Conservation (phyloP, 495 filamentous ascomycete species). For the Hypoxylon trugodes region DNA sequence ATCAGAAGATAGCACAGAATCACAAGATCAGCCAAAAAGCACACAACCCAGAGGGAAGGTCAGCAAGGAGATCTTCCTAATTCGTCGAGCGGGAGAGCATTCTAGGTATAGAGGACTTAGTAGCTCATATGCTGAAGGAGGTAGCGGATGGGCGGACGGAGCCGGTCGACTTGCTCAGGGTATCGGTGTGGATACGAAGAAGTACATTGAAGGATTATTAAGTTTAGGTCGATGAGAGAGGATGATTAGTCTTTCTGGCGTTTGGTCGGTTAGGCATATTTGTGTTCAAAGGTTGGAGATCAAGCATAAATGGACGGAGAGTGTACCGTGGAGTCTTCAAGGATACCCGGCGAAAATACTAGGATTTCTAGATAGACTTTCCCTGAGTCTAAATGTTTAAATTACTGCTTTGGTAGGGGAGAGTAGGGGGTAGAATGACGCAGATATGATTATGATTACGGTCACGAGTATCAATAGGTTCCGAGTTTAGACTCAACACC, state of each 20-base stretch:
- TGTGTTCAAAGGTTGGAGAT: neutral
- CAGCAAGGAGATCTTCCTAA: conserved; percentile 78
- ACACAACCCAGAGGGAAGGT: conserved; percentile 27
- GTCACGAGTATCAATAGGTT: neutral
- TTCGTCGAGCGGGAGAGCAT: conserved; percentile 80
- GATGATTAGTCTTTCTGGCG: neutral
- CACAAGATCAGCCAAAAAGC: conserved; percentile 16
- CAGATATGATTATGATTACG: neutral
- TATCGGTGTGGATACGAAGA: conserved; percentile 84
- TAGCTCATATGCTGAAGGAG: conserved; percentile 50
- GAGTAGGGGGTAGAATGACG: neutral
- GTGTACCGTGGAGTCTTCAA: neutral
- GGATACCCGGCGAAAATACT: neutral
- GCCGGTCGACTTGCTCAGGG: conserved; percentile 79
- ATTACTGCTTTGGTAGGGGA: no score
- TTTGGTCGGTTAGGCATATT: neutral
- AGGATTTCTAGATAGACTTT: neutral
- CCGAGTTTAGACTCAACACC: neutral
- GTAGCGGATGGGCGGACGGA: conserved; percentile 62
- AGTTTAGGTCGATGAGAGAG: conserved; percentile 75
- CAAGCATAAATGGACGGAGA: neutral
- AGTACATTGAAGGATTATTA: conserved; percentile 85
- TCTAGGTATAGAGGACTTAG: conserved; percentile 46
- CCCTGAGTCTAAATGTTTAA: no score
- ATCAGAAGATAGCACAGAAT: conserved; percentile 37